Evolutionary conservation across 345 rosid species (phyloP).

Genomic region (Populus tremula): DNA sequence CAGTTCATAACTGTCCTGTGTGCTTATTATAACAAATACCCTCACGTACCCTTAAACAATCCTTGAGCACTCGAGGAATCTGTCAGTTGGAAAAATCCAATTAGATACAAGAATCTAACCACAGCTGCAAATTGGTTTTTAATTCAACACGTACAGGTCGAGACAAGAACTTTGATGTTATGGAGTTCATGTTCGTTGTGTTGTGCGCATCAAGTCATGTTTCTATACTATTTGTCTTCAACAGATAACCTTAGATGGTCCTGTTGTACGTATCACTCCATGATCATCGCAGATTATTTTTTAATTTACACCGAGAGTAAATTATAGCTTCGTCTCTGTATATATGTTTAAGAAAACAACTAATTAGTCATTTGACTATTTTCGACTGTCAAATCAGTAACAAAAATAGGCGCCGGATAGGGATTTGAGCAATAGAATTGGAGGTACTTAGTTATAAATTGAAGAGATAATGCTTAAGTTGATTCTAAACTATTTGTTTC

Average conservation of each 20-base stretch:
- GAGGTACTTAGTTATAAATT: too few species aligned
- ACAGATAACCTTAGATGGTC: slow-evolving; percentile 21
- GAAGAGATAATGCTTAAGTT: too few species aligned
- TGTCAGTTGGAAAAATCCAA: slow-evolving; percentile 25
- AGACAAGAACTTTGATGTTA: slow-evolving; percentile 19
- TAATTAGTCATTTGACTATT: too few species aligned
- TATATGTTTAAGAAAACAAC: too few species aligned
- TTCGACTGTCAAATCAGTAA: background rate
- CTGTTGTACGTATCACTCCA: background rate
- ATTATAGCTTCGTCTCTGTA: background rate
- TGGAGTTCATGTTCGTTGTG: slow-evolving; percentile 21
- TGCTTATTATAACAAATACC: slow-evolving; percentile 7
- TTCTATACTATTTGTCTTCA: slow-evolving; percentile 3
- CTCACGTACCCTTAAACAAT: slow-evolving; percentile 1
- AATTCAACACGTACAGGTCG: slow-evolving; percentile 15
- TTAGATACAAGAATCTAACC: slow-evolving; percentile 7
- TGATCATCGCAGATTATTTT: background rate
- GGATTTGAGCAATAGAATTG: too few species aligned
- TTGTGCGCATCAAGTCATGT: background rate
- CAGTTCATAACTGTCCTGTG: slow-evolving; percentile 5
- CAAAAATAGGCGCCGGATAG: background rate
- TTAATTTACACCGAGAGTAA: background rate
- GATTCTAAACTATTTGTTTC: too few species aligned
- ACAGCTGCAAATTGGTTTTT: background rate
- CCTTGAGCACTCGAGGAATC: slow-evolving; percentile 26